Percentiles rank a stretch among this genome's conserved stretches.
phyloP scores from a whole-genome alignment of 805 yeast species.

The Saccharomycopsis amapae region DNA sequence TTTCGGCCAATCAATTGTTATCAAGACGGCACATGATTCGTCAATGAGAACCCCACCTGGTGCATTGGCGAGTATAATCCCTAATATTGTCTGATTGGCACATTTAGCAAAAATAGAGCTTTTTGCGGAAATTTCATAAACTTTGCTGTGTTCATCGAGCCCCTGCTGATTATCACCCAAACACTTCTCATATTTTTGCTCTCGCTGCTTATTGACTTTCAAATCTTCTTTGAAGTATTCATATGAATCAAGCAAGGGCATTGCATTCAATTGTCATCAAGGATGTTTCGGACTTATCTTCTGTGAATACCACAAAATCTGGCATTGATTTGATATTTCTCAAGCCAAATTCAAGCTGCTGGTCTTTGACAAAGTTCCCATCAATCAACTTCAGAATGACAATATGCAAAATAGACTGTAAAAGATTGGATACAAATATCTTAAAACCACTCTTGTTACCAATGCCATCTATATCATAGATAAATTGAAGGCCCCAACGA shows the following conservation, averaged over 20 bases:
- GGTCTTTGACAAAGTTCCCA: too few species aligned
- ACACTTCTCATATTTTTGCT: too few species aligned
- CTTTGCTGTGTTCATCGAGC: neutral
- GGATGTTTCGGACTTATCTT: neutral
- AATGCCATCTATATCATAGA: too few species aligned
- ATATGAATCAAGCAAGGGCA: neutral
- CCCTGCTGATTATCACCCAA: neutral
- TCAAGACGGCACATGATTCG: neutral
- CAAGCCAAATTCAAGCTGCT: too few species aligned
- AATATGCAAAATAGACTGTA: too few species aligned
- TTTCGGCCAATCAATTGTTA: neutral
- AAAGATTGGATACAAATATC: too few species aligned
- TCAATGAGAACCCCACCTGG: neutral
- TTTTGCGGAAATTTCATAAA: neutral
- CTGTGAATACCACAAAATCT: neutral
- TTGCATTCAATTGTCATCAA: neutral
- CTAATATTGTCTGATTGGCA: neutral
- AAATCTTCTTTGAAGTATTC: neutral
- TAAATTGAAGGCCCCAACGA: too few species aligned
- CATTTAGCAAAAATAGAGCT: neutral
- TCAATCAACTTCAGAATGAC: too few species aligned
- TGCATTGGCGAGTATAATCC: neutral
- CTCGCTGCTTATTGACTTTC: neutral
- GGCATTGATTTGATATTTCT: neutral
- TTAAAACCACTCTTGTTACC: too few species aligned